These are phyloP conservation scores for Boletus patriciae DNA, from an alignment of 768 basidiomycete species.

Conservation along the genomic window DNA sequence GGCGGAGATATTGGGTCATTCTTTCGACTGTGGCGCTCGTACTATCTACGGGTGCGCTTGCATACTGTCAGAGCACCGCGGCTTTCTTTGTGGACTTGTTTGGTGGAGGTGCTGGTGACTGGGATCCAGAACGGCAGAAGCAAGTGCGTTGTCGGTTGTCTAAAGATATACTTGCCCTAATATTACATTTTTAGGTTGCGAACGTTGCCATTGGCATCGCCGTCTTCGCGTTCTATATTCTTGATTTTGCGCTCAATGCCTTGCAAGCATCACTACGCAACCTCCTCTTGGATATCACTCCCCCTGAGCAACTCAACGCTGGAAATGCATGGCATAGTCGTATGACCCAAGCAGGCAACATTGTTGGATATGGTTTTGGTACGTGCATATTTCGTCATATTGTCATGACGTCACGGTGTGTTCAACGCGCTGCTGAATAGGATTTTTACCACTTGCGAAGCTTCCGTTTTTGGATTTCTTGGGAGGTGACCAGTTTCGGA, in stretches of 20 bases:
- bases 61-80: slow-evolving; percentile 78
- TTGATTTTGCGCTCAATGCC: slow-evolving; percentile 98
- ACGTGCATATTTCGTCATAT: slow-evolving; percentile 20
- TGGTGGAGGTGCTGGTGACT: slow-evolving; percentile 75
- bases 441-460: slow-evolving; percentile 84
- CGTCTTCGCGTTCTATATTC: slow-evolving; percentile 84
- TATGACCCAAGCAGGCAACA: slow-evolving; percentile 97
- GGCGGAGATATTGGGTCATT: slow-evolving; percentile 91
- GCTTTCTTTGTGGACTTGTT: slow-evolving; percentile 73
- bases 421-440: slow-evolving; percentile 37
- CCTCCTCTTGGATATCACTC: slow-evolving; percentile 88
- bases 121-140: slow-evolving; percentile 73
- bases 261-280: slow-evolving; percentile 91
- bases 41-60: slow-evolving; percentile 73
- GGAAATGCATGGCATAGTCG: slow-evolving; percentile 98
- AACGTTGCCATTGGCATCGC: slow-evolving; percentile 82
- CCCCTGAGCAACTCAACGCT: slow-evolving; percentile 84
- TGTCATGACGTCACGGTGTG: background rate
- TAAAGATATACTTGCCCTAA: background rate
- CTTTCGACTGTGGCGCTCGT: slow-evolving; percentile 82
- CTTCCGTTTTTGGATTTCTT: slow-evolving; percentile 76
- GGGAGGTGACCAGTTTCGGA: slow-evolving; percentile 93
- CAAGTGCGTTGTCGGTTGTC: slow-evolving; percentile 44
- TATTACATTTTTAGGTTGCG: slow-evolving; percentile 46
- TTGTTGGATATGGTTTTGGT: slow-evolving; percentile 93